Evolutionary conservation across 2,329 filamentous ascomycete species (phyloP).

Genomic region (Colletotrichum somersetense): DNA sequence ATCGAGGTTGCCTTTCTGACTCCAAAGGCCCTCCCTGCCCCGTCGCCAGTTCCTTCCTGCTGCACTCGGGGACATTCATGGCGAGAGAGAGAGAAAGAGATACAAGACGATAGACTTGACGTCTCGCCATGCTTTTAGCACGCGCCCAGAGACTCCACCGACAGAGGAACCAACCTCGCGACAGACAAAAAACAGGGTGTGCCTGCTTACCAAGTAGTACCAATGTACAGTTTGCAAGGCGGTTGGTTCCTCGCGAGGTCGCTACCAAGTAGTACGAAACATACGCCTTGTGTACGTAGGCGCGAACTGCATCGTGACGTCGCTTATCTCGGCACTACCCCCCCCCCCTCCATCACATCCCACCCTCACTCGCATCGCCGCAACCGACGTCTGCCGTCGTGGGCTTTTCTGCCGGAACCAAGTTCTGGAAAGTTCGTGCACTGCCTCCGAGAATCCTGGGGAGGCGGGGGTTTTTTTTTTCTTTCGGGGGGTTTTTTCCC

Average conservation of each 20-base stretch:
- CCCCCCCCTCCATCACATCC: background rate
- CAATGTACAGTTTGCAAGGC: no score
- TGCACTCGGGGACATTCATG: no score
- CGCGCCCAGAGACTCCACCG: background rate
- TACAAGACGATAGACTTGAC: background rate
- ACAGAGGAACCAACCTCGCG: background rate
- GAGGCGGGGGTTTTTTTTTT: no score
- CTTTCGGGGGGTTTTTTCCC: no score
- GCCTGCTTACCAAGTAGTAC: no score
- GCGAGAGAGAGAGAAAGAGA: background rate
- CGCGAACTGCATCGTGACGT: slow-evolving; percentile 37
- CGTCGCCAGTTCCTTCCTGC: no score
- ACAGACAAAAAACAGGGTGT: background rate
- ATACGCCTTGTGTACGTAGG: background rate
- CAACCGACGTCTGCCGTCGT: background rate
- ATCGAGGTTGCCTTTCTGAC: background rate
- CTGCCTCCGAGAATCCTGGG: background rate
- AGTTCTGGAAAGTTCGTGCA: background rate
- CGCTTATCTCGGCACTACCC: slow-evolving; percentile 28
- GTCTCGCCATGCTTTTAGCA: background rate
- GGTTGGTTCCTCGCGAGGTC: no score
- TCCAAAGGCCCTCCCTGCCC: background rate
- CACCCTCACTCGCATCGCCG: background rate
- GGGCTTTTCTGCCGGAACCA: background rate
- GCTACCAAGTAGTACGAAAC: no score